A percentile compares a stretch with the other conserved stretches of the same genome.
These are phyloP conservation scores for Emericellopsis atlantica DNA, from an alignment of 2,329 filamentous ascomycete species.

Conservation along the genomic window DNA sequence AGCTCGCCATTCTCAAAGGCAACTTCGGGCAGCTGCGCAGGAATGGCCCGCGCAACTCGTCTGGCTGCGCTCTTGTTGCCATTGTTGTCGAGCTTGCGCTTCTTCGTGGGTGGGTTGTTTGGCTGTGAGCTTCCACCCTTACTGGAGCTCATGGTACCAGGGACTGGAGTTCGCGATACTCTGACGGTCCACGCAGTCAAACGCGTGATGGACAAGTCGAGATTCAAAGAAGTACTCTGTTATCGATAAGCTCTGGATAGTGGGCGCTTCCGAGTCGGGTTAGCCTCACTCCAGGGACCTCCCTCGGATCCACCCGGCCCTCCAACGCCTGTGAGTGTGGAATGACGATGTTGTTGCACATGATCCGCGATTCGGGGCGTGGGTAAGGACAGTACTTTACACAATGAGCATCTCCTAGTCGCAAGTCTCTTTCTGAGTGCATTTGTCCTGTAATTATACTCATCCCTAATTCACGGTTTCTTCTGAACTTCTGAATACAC, in stretches of 20 bases:
- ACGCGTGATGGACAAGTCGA: neutral
- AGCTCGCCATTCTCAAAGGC: conserved; percentile 62
- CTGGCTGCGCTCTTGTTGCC: conserved; percentile 31
- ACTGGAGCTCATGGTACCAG: conserved; percentile 2
- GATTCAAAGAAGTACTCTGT: neutral
- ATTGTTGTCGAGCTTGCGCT: conserved; percentile 3
- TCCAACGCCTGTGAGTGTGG: neutral
- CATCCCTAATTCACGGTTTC: too few species aligned
- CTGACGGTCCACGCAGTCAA: neutral
- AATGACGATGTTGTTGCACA: too few species aligned
- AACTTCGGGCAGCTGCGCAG: conserved; percentile 34
- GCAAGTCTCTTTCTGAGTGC: too few species aligned
- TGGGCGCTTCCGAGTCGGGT: too few species aligned
- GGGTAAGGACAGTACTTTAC: too few species aligned
- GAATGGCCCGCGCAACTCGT: conserved; percentile 33
- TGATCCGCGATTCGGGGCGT: too few species aligned
- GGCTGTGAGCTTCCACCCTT: conserved; percentile 12
- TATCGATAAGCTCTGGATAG: too few species aligned
- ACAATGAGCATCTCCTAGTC: too few species aligned
- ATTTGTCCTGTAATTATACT: too few species aligned
- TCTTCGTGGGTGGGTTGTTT: conserved; percentile 11
- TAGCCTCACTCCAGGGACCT: too few species aligned
- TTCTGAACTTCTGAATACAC: too few species aligned
- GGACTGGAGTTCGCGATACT: neutral
- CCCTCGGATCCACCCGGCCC: neutral